Base-by-base conservation (phyloP, 441 rosid genomes). In the Kokia cookei region DNA sequence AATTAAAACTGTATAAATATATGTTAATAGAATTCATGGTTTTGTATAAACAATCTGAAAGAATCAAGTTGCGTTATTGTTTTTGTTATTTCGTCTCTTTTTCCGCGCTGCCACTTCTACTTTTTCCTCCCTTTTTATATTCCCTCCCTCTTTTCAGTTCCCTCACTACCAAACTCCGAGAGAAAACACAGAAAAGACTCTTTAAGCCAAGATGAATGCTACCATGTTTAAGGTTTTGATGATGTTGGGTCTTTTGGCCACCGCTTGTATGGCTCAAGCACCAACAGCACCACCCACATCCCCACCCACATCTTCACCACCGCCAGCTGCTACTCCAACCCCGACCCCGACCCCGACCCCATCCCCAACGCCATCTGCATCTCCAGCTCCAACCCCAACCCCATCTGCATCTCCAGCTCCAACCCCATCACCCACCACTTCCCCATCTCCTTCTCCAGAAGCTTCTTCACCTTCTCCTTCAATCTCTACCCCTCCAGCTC, bases 251-350 rank as follows among this genome's bases (percentile, higher is more conserved):
- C 87, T 92, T 14, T 69, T 93, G 79, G 86, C 87, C 78, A 81
- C 90, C 4, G 86, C 94, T 15, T 86, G 89, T 81, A 65, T 84
- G 69, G 94, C 94, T 24, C 94, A 93, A 69, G 85, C 96, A 50
- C 97, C 97, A 2, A 80, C 81, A 11, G 71, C 88, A 4, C 22
- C 93, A 15, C 89, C 93, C 1, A 73, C 84, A 22, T 71, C 85
- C 65, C 82, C 55, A 15, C 65, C 66, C 8, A 37, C 65, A 7
- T 15, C 76, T 2, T 1, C 84, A 47, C 80, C 90, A 0, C 5
- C 81, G 0, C 77, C 90, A 14, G 1, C 88, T 0, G 76, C 86
- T 11, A 0, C 86, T 5, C 74, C 85, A 2, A 35, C 86, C 1
- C 50, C 89, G 3, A 29, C 84, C 0, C 74, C 87, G 15, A 54